These are phyloP conservation scores for Eryngium alpinum DNA, from an alignment of 140 eudicot species.

Conservation along the genomic window DNA sequence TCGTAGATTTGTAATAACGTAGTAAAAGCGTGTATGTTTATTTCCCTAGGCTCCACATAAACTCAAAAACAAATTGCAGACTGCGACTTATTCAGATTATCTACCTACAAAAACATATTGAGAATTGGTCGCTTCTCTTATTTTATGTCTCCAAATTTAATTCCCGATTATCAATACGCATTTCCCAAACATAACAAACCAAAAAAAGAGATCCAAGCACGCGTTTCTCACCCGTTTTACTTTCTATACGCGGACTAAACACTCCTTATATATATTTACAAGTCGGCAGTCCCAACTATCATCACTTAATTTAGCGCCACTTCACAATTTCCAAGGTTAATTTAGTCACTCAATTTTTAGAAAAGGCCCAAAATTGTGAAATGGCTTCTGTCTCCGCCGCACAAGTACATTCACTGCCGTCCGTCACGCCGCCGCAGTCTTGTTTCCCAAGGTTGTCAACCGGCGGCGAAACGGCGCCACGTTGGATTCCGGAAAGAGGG, in stretches of 20 bases:
- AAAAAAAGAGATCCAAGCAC: background rate
- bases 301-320: background rate
- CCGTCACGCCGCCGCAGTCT: background rate
- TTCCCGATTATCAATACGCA: no score
- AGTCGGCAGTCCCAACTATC: background rate
- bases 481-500: slow-evolving; percentile 14
- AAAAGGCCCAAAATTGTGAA: no score
- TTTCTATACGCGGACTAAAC: slow-evolving; percentile 6
- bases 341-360: no score
- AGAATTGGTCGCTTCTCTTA: no score
- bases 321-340: background rate
- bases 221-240: background rate
- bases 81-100: no score
- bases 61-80: no score
- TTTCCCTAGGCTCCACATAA: no score
- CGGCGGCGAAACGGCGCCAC: background rate
- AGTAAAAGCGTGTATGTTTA: no score
- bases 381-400: slow-evolving; percentile 2
- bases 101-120: no score
- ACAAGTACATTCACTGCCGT: background rate
- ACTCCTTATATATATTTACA: background rate
- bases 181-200: no score
- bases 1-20: no score
- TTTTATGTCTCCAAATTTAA: no score
- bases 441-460: background rate